phyloP scores from a whole-genome alignment of 78 protist genomes.

The Anaeramoeba ignava region DNA sequence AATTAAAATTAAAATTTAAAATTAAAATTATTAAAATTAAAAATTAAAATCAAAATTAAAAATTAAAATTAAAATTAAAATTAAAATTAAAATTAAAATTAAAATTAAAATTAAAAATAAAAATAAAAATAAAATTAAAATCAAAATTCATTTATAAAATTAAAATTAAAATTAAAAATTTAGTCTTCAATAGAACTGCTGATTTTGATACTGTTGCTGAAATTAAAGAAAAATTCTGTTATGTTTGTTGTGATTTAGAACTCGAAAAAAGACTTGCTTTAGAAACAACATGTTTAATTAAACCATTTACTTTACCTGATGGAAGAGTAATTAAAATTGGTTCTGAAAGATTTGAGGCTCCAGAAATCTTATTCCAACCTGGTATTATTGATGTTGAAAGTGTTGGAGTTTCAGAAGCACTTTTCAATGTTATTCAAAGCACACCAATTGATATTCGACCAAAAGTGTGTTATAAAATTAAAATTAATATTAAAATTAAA shows the following conservation, averaged over 20 bases:
- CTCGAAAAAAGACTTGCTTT: constrained; percentile 69
- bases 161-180: too few species aligned
- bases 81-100: too few species aligned
- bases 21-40: too few species aligned
- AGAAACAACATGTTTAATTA: constrained; percentile 81
- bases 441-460: constrained; percentile 83
- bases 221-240: constrained; percentile 91
- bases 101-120: too few species aligned
- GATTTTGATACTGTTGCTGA: constrained; percentile 96
- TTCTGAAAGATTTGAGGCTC: constrained; percentile 88
- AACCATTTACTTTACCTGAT: constrained; percentile 72
- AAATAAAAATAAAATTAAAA: too few species aligned
- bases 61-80: too few species aligned
- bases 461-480: not conserved
- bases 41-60: too few species aligned
- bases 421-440: constrained; percentile 74
- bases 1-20: too few species aligned
- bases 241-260: constrained; percentile 78
- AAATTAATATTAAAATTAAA: not conserved
- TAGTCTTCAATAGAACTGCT: constrained; percentile 91
- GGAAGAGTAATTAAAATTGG: constrained; percentile 83
- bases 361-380: constrained; percentile 97
- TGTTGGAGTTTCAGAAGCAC: constrained; percentile 54
- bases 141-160: too few species aligned
- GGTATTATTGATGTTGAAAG: constrained; percentile 73